phyloP scores from a whole-genome alignment of 108 stramenopile species.

The Discostella stelligeroides region DNA sequence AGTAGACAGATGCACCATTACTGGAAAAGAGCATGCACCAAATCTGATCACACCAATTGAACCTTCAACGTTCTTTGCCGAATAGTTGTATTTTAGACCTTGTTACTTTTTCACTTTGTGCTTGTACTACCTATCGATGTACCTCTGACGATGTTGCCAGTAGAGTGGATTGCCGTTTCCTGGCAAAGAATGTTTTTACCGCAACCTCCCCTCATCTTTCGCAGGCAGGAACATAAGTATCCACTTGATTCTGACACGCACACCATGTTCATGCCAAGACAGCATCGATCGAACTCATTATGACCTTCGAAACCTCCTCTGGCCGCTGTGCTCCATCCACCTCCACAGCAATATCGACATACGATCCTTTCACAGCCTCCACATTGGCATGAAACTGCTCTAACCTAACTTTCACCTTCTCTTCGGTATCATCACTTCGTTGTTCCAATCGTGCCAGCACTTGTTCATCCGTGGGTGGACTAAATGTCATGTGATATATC shows the following conservation, averaged over 20 bases:
- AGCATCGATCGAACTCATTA: constrained; percentile 42
- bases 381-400: constrained; percentile 90
- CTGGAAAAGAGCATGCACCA: too few species aligned
- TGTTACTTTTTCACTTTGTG: too few species aligned
- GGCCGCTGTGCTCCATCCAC: constrained; percentile 80
- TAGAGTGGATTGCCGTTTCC: too few species aligned
- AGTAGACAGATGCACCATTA: too few species aligned
- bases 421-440: constrained; percentile 96
- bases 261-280: constrained; percentile 17
- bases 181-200: too few species aligned
- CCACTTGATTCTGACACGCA: too few species aligned
- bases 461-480: constrained; percentile 85
- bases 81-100: background rate
- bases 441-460: constrained; percentile 77
- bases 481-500: constrained; percentile 96
- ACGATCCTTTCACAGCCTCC: constrained; percentile 76
- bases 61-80: too few species aligned
- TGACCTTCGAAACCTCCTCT: constrained; percentile 55
- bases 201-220: too few species aligned
- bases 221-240: too few species aligned
- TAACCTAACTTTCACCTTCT: constrained; percentile 92
- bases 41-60: too few species aligned
- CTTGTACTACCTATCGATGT: too few species aligned
- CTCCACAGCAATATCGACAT: constrained; percentile 71
- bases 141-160: too few species aligned